phyloP scores from a whole-genome alignment of 495 filamentous ascomycete genomes.

The Aspergillus sclerotiicarbonarius region DNA sequence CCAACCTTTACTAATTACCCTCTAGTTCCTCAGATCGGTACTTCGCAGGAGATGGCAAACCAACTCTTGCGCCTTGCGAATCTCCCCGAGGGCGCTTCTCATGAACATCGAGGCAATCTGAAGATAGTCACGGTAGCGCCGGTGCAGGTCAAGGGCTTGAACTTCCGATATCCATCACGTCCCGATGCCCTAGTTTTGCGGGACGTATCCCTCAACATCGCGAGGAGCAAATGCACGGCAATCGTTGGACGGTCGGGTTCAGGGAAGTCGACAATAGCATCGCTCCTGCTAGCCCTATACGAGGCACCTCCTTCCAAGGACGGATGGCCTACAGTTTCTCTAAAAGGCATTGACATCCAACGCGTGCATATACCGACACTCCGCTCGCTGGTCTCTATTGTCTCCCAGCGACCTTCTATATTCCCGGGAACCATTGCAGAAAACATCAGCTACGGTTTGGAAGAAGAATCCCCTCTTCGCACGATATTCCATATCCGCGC shows the following conservation, averaged over 20 bases:
- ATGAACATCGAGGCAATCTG: conserved; percentile 56
- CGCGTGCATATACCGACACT: conserved; percentile 60
- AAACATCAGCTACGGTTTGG: conserved; percentile 82
- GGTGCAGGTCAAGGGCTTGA: conserved; percentile 57
- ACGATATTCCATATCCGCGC: conserved; percentile 40
- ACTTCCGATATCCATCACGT: conserved; percentile 67
- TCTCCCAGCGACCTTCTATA: conserved; percentile 74
- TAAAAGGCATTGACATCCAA: conserved; percentile 54
- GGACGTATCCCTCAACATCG: conserved; percentile 59
- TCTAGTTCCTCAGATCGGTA: conserved; percentile 73
- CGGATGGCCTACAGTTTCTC: conserved; percentile 44
- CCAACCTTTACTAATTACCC: conserved; percentile 7
- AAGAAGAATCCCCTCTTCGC: conserved; percentile 36
- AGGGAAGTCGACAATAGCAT: conserved; percentile 84
- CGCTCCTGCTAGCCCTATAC: conserved; percentile 70
- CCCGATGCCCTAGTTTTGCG: conserved; percentile 53
- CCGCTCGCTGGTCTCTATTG: conserved; percentile 67
- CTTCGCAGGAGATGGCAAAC: conserved; percentile 67
- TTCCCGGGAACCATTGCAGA: conserved; percentile 69
- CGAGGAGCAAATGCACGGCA: conserved; percentile 60
- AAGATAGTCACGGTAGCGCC: conserved; percentile 54
- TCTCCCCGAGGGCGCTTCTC: conserved; percentile 49
- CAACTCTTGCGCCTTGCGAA: conserved; percentile 70
- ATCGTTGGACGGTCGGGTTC: conserved; percentile 82
- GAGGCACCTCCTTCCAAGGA: conserved; percentile 28